These are phyloP conservation scores for Skeletonema tropicum DNA, from an alignment of 108 stramenopile genomes.

Conservation along the genomic window DNA sequence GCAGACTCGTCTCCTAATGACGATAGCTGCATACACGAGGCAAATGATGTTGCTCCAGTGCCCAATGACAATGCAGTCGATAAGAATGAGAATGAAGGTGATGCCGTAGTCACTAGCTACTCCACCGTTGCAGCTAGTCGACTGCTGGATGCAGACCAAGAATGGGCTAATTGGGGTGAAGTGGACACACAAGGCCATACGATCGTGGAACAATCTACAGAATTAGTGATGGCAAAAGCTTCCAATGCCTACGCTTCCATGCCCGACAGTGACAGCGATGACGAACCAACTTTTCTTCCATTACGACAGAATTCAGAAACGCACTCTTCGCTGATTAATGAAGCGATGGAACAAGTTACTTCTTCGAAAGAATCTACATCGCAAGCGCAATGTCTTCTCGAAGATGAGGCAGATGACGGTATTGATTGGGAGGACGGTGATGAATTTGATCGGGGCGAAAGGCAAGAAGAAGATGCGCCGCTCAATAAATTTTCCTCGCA, in stretches of 20 bases:
- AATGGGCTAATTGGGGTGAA: constrained; percentile 40
- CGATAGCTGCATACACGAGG: constrained; percentile 1
- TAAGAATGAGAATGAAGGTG: constrained; percentile 8
- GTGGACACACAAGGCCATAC: background rate
- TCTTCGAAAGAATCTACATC: background rate
- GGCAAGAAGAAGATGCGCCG: background rate
- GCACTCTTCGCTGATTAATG: background rate
- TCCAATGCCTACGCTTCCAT: constrained; percentile 42
- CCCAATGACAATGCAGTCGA: constrained; percentile 2
- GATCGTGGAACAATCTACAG: constrained; percentile 2
- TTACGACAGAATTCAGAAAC: background rate
- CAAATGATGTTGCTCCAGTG: background rate
- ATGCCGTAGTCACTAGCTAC: background rate
- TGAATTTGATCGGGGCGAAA: constrained; percentile 1
- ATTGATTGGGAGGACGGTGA: constrained; percentile 68
- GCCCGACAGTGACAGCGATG: constrained; percentile 45
- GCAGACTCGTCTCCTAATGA: constrained; percentile 13
- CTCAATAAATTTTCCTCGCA: background rate
- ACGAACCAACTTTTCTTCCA: constrained; percentile 9
- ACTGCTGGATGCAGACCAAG: constrained; percentile 30
- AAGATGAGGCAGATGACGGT: constrained; percentile 45
- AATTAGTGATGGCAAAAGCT: constrained; percentile 22
- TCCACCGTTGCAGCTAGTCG: constrained; percentile 1
- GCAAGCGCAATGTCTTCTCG: background rate
- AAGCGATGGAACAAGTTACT: too few relatives aligned